Evolutionary conservation across 345 rosid genomes (phyloP).

Genomic region (Kernera saxatilis): DNA sequence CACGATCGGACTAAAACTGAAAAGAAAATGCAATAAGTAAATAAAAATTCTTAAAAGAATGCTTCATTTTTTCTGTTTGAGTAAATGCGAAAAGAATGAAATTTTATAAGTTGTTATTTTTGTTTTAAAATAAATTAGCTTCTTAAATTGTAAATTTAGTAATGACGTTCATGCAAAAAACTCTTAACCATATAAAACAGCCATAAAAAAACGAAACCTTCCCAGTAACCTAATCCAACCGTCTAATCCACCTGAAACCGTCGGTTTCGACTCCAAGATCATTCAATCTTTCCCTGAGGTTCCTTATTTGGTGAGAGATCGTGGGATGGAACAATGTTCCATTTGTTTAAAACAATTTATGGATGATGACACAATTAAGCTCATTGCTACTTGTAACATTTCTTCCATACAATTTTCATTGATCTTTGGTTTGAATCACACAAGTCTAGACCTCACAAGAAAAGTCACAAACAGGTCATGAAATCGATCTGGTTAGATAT

Average conservation of each 20-base stretch:
- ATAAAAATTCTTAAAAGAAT: too few relatives aligned
- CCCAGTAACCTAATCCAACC: slow-evolving; percentile 21
- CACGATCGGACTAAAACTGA: too few relatives aligned
- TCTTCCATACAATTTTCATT: slow-evolving; percentile 73
- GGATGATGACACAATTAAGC: slow-evolving; percentile 59
- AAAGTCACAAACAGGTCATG: neutral
- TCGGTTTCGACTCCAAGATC: slow-evolving; percentile 60
- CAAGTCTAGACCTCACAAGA: slow-evolving; percentile 31
- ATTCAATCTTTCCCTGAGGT: slow-evolving; percentile 56
- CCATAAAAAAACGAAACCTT: slow-evolving; percentile 36
- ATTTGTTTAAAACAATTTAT: slow-evolving; percentile 67
- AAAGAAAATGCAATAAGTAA: too few relatives aligned
- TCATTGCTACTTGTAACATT: slow-evolving; percentile 71
- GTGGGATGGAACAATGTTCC: slow-evolving; percentile 38
- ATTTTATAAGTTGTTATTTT: too few relatives aligned
- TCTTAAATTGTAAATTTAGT: too few relatives aligned
- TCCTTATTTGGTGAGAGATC: slow-evolving; percentile 44
- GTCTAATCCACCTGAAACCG: neutral
- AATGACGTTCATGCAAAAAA: too few relatives aligned
- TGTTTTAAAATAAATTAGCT: too few relatives aligned
- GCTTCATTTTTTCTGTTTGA: too few relatives aligned
- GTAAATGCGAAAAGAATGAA: too few relatives aligned
- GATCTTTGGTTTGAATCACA: slow-evolving; percentile 81
- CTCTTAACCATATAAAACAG: slow-evolving; percentile 29
- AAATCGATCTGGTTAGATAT: neutral